phyloP scores from a whole-genome alignment of 2,329 filamentous ascomycete genomes.

The Ceratocystis cacaofunesta region DNA sequence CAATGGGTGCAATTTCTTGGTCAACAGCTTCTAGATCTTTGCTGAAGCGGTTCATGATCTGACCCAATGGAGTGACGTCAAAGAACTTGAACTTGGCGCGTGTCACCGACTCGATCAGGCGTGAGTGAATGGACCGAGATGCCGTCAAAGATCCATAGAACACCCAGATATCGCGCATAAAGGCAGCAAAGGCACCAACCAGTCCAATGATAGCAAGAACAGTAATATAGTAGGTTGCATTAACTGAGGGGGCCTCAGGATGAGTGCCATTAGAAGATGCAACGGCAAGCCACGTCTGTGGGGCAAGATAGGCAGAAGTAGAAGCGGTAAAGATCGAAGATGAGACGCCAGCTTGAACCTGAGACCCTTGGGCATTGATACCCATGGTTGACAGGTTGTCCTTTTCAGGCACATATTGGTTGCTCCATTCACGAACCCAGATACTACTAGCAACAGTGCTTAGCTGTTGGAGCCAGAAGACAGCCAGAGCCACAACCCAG shows the following conservation, averaged over 20 bases:
- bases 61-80: slow-evolving; percentile 85
- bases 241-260: slow-evolving; percentile 37
- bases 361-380: background rate
- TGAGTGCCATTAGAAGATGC: slow-evolving; percentile 1
- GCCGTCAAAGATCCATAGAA: slow-evolving; percentile 86
- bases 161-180: slow-evolving; percentile 71
- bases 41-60: slow-evolving; percentile 96
- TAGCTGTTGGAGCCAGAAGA: slow-evolving; percentile 72
- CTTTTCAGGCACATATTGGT: slow-evolving; percentile 54
- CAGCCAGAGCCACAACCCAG: slow-evolving; percentile 60
- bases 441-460: slow-evolving; percentile 77
- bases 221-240: slow-evolving; percentile 69
- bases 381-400: slow-evolving; percentile 13
- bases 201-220: slow-evolving; percentile 71
- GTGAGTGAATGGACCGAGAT: slow-evolving; percentile 68
- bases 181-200: slow-evolving; percentile 63
- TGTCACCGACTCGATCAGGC: slow-evolving; percentile 62
- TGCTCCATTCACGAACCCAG: slow-evolving; percentile 93
- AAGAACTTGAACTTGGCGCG: slow-evolving; percentile 96
- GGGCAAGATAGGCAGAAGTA: slow-evolving; percentile 5
- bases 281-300: slow-evolving; percentile 9
- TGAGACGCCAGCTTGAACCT: slow-evolving; percentile 9
- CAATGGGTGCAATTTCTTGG: slow-evolving; percentile 86
- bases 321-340: slow-evolving; percentile 3
- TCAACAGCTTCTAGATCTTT: slow-evolving; percentile 93